Conservation (phyloP, 1,284 basidiomycete genomes). For the Heterobasidion occidentale region DNA sequence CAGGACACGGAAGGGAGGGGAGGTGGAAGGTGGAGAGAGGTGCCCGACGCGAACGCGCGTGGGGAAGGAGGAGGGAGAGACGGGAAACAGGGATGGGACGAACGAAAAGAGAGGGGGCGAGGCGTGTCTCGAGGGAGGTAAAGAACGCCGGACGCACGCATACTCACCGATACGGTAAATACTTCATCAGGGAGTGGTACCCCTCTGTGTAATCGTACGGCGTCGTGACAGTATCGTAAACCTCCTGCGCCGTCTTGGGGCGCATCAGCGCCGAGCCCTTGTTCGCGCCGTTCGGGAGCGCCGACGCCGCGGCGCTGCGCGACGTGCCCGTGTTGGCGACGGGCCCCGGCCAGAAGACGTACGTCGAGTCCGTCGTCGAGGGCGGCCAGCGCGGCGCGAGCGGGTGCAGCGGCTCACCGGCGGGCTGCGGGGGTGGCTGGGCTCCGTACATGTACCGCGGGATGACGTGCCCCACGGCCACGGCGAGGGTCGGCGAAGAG, state of each 20-base stretch:
- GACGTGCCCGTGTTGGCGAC: neutral
- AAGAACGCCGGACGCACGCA: neutral
- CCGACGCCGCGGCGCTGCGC: slow-evolving; percentile 11
- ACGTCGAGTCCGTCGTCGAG: slow-evolving; percentile 11
- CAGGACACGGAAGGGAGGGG: slow-evolving; percentile 7
- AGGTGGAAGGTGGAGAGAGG: neutral
- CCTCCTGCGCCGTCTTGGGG: slow-evolving; percentile 28
- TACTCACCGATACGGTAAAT: slow-evolving; percentile 75
- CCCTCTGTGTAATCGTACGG: slow-evolving; percentile 91
- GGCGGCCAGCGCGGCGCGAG: slow-evolving; percentile 14
- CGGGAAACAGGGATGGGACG: neutral
- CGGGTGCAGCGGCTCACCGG: slow-evolving; percentile 4
- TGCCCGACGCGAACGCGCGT: neutral
- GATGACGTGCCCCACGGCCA: neutral
- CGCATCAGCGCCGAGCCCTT: slow-evolving; percentile 13
- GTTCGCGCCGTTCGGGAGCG: neutral
- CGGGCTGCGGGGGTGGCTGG: slow-evolving; percentile 1
- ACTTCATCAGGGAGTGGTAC: slow-evolving; percentile 92
- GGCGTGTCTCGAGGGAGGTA: too few relatives aligned
- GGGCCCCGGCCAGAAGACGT: slow-evolving; percentile 6
- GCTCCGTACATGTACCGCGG: neutral
- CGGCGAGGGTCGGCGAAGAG: neutral
- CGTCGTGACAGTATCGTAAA: slow-evolving; percentile 69
- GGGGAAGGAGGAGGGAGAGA: neutral
- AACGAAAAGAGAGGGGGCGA: too few relatives aligned